A percentile compares a stretch with the other conserved stretches of the same genome.
Evolutionary conservation across 352 stramenopile genomes (phyloP).

Genomic region (Phytopythium montanum): DNA sequence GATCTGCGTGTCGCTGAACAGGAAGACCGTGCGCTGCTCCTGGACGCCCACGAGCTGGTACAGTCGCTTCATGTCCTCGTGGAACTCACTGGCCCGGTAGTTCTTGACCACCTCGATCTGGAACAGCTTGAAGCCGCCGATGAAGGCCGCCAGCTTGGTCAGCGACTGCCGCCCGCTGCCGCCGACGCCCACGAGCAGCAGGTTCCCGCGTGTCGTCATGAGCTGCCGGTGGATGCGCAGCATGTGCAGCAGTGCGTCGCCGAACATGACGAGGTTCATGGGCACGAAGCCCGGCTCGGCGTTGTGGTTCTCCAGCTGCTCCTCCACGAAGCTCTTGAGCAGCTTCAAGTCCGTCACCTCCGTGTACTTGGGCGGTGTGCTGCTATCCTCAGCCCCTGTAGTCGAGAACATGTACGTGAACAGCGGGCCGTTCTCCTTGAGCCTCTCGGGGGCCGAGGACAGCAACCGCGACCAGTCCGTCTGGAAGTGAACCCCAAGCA

Average conservation of each 20-base stretch:
- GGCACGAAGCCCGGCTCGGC: slow-evolving; percentile 83
- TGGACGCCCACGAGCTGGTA: slow-evolving; percentile 76
- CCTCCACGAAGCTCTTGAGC: slow-evolving; percentile 88
- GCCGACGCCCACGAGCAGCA: slow-evolving; percentile 91
- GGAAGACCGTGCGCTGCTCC: slow-evolving; percentile 86
- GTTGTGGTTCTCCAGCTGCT: slow-evolving; percentile 91
- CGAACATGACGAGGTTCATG: slow-evolving; percentile 91
- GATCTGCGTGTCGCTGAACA: slow-evolving; percentile 95
- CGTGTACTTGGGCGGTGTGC: slow-evolving; percentile 38
- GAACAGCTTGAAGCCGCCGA: slow-evolving; percentile 87
- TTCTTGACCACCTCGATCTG: slow-evolving; percentile 95
- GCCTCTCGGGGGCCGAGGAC: slow-evolving; percentile 42
- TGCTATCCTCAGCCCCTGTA: slow-evolving; percentile 20
- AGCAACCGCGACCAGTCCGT: slow-evolving; percentile 73
- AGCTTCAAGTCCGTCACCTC: slow-evolving; percentile 85
- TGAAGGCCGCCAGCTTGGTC: slow-evolving; percentile 86
- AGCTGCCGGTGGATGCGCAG: slow-evolving; percentile 89
- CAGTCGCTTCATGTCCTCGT: slow-evolving; percentile 92
- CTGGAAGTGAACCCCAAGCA: slow-evolving; percentile 73
- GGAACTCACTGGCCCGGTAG: slow-evolving; percentile 89
- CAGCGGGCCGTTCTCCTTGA: slow-evolving; percentile 77
- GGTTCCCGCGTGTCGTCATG: slow-evolving; percentile 85
- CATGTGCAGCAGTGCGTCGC: slow-evolving; percentile 89
- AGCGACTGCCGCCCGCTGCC: slow-evolving; percentile 89
- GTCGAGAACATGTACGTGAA: slow-evolving; percentile 82